phyloP scores from a whole-genome alignment of 176 grass and related monocot genomes.

The Coix lacrymajobi region DNA sequence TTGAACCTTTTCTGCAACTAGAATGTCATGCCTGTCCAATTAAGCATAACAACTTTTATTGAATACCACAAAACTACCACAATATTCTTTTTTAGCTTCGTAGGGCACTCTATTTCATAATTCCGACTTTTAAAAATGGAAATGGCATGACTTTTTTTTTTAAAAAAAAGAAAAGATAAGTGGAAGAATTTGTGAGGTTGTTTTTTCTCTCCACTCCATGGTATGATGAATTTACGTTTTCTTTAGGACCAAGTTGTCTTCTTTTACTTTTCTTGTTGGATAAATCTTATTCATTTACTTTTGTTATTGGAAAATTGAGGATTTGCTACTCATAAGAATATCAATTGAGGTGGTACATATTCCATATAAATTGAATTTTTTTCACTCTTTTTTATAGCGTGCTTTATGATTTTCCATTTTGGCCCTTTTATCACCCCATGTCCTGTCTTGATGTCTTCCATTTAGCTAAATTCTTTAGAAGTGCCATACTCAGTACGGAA shows the following conservation, averaged over 20 bases:
- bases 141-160: background rate
- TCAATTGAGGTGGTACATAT: background rate
- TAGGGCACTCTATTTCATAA: background rate
- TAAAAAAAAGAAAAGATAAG: background rate
- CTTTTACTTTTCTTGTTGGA: background rate
- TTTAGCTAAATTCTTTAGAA: background rate
- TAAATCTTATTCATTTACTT: background rate
- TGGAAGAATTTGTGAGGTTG: background rate
- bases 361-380: background rate
- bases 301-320: background rate
- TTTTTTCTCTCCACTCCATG: background rate
- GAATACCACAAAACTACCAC: background rate
- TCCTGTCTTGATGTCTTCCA: background rate
- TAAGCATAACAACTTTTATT: background rate
- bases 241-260: background rate
- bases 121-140: background rate
- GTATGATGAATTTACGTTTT: background rate
- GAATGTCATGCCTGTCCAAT: background rate
- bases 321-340: background rate
- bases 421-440: background rate
- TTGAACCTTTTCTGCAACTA: background rate
- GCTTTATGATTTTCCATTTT: background rate
- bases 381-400: background rate
- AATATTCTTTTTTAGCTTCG: background rate
- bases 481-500: background rate